Conservation (phyloP, 2,329 filamentous ascomycete genomes). For the Ophiostoma himal-ulmi region DNA sequence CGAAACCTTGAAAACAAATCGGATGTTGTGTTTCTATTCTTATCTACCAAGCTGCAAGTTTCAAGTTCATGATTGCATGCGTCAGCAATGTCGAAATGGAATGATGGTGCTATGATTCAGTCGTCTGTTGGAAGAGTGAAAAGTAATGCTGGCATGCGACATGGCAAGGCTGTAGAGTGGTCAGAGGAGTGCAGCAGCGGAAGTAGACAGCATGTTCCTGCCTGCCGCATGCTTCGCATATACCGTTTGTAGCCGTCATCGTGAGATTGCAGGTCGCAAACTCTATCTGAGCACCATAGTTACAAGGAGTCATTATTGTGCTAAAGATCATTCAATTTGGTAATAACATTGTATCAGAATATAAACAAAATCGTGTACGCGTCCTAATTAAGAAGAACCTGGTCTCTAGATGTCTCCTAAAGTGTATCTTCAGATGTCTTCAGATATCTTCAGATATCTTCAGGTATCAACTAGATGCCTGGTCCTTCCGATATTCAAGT, state of each 20-base stretch:
- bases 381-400: neutral
- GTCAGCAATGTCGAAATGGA: neutral
- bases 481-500: neutral
- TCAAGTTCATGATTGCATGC: neutral
- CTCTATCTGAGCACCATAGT: too few relatives aligned
- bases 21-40: neutral
- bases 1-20: neutral
- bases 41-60: neutral
- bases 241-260: neutral
- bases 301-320: too few relatives aligned
- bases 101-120: neutral
- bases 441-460: neutral
- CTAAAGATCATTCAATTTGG: neutral
- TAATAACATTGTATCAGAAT: neutral
- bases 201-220: neutral
- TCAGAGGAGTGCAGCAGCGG: neutral
- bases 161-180: neutral
- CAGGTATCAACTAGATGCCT: neutral
- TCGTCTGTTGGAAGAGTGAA: neutral
- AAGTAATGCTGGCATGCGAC: neutral
- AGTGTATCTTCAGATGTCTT: too few relatives aligned
- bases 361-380: neutral
- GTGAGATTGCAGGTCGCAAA: neutral
- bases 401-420: neutral
- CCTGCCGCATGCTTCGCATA: too few relatives aligned